Evolutionary conservation across 768 basidiomycete genomes (phyloP).

Genomic region (Stropharia rugosoannulata): DNA sequence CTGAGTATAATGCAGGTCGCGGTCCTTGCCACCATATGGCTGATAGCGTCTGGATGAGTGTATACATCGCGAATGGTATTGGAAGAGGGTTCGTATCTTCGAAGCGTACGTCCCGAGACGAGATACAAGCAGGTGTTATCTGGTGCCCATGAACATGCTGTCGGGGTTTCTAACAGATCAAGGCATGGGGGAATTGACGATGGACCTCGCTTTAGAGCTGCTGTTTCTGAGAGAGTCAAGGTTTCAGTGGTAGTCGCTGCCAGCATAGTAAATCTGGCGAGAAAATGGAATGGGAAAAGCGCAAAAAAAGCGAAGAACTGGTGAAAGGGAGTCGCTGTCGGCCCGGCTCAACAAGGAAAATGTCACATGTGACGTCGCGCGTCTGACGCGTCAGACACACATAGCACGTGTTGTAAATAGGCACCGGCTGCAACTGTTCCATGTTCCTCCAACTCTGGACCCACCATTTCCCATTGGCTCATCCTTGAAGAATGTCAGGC

Average conservation of each 20-base stretch:
- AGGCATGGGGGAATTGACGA: constrained; percentile 39
- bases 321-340: no score
- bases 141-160: constrained; percentile 52
- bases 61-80: constrained; percentile 45
- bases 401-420: no score
- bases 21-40: constrained; percentile 32
- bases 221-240: constrained; percentile 47
- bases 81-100: constrained; percentile 50
- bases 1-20: constrained; percentile 47
- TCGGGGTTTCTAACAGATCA: constrained; percentile 30
- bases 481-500: no score
- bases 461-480: no score
- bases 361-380: no score
- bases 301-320: neutral
- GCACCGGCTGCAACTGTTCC: no score
- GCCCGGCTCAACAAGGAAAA: no score
- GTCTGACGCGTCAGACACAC: no score
- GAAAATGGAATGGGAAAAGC: neutral
- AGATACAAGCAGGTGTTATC: constrained; percentile 59
- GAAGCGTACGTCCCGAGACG: constrained; percentile 44
- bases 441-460: no score
- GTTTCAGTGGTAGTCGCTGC: constrained; percentile 48
- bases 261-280: constrained; percentile 41
- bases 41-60: constrained; percentile 26
- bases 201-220: constrained; percentile 43